Conservation (phyloP, 2,329 filamentous ascomycete species). For the Paraconiothyrium brasiliense region DNA sequence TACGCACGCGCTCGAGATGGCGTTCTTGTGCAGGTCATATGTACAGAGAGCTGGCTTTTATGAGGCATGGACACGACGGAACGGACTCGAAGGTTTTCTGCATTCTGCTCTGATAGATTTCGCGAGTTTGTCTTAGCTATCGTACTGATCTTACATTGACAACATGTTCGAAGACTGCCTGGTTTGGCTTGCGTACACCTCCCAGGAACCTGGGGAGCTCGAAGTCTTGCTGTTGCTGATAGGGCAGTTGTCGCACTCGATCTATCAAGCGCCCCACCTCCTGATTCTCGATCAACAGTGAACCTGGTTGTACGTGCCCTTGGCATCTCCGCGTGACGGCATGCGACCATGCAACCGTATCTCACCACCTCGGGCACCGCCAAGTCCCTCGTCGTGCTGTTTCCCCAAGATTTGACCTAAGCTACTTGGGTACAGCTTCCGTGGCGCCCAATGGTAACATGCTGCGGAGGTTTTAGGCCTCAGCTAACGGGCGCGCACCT, state of each 20-base stretch:
- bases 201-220: too few species aligned
- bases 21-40: background rate
- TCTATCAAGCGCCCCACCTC: too few species aligned
- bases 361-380: too few species aligned
- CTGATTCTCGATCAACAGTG: too few species aligned
- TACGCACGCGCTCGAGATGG: background rate
- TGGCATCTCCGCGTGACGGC: background rate
- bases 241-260: too few species aligned
- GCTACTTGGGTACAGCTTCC: background rate
- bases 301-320: too few species aligned
- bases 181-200: too few species aligned
- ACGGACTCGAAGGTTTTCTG: background rate
- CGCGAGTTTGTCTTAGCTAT: too few species aligned
- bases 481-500: slow-evolving; percentile 20
- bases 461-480: background rate
- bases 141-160: too few species aligned
- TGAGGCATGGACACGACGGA: background rate
- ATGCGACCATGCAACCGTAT: background rate
- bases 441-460: background rate
- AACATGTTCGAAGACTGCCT: too few species aligned
- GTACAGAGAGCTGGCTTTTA: background rate
- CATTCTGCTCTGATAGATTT: background rate
- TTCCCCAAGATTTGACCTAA: background rate
- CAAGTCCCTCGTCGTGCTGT: background rate
- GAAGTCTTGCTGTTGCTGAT: too few species aligned